These are phyloP conservation scores for Pythium sp. DNA, from an alignment of 352 stramenopile genomes.

Conservation along the genomic window DNA sequence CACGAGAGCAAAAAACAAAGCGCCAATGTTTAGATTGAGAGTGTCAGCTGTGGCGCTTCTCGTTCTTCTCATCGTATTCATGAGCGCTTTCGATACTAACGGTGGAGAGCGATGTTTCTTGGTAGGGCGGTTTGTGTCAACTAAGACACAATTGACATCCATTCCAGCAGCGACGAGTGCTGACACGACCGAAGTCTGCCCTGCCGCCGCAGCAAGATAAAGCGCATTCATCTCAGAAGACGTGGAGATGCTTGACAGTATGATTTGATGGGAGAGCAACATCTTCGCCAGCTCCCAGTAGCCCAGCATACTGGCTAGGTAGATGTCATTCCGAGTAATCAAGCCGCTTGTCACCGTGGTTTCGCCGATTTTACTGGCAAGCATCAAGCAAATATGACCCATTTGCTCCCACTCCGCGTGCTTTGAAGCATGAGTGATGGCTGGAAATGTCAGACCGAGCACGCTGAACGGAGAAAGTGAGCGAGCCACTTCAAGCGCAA, in stretches of 20 bases:
- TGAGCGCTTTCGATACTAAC: not conserved
- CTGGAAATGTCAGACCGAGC: constrained; percentile 16
- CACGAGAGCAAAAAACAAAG: constrained; percentile 52
- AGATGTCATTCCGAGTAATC: constrained; percentile 47
- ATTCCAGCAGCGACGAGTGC: constrained; percentile 47
- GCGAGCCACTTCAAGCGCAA: constrained; percentile 40
- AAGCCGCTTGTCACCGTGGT: constrained; percentile 33
- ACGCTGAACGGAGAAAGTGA: constrained; percentile 25
- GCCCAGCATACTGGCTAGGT: constrained; percentile 39
- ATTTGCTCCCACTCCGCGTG: constrained; percentile 40
- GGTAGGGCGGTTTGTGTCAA: not conserved
- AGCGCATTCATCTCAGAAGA: constrained; percentile 39
- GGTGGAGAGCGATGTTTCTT: not conserved
- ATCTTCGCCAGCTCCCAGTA: constrained; percentile 48
- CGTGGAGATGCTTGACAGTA: constrained; percentile 37
- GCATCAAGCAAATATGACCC: constrained; percentile 31
- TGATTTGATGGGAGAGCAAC: constrained; percentile 48
- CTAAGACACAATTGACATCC: constrained; percentile 50
- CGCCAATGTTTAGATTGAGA: constrained; percentile 23
- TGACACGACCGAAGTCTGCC: constrained; percentile 38
- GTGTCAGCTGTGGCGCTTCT: not conserved
- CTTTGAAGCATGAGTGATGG: constrained; percentile 17
- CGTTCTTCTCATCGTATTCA: not conserved
- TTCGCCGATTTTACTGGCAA: constrained; percentile 34
- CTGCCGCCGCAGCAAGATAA: constrained; percentile 47